phyloP scores from a whole-genome alignment of 2,329 filamentous ascomycete genomes.

The Hypoxylon sp. region DNA sequence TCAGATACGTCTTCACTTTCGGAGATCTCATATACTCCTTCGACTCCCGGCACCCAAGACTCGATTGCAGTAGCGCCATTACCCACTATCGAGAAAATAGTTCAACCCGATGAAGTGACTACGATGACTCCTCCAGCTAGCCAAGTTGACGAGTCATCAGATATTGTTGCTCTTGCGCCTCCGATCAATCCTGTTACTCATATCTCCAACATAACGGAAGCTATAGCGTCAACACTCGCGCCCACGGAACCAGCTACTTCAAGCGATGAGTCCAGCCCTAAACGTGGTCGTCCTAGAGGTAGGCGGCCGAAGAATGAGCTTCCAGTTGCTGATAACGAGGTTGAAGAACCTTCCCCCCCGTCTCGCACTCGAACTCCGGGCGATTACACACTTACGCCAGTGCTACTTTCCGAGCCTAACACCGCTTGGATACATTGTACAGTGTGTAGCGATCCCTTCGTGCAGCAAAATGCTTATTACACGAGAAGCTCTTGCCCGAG shows the following conservation, averaged over 20 bases:
- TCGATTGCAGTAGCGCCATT: constrained; percentile 43
- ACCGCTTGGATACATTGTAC: constrained; percentile 92
- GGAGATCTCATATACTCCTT: constrained; percentile 43
- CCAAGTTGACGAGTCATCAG: constrained; percentile 27
- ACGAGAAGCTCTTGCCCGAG: constrained; percentile 89
- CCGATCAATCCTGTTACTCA: constrained; percentile 25
- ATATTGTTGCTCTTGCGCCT: constrained; percentile 28
- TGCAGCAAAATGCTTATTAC: constrained; percentile 89
- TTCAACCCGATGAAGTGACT: constrained; percentile 6
- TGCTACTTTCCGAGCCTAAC: constrained; percentile 80
- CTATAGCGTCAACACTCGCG: constrained; percentile 1
- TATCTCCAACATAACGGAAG: constrained; percentile 12
- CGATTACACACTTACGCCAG: constrained; percentile 86
- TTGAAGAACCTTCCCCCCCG: constrained; percentile 44
- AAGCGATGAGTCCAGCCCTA: constrained; percentile 32
- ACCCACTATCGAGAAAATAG: constrained; percentile 35
- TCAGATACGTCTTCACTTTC: constrained; percentile 47
- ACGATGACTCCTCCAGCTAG: constrained; percentile 16
- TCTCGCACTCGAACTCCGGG: constrained; percentile 70
- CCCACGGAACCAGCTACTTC: constrained; percentile 11
- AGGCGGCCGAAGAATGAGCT: constrained; percentile 55
- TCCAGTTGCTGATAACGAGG: constrained; percentile 47
- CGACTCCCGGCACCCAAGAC: constrained; percentile 33
- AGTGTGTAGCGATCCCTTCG: constrained; percentile 85
- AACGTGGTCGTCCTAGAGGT: constrained; percentile 44